Conservation (phyloP, 345 rosid species). For the Barbarea vulgaris region DNA sequence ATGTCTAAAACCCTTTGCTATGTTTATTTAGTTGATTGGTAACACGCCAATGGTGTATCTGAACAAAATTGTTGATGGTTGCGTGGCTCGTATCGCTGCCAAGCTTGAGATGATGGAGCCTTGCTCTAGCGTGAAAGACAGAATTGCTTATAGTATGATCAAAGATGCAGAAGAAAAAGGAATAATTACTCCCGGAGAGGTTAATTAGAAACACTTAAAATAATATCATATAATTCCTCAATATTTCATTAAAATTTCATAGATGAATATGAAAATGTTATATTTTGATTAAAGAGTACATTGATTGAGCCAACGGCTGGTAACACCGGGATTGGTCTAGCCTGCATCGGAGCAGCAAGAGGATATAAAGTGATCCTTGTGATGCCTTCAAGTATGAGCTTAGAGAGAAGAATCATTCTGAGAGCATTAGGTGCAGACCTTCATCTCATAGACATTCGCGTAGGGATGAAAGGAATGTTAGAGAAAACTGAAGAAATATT, state of each 20-base stretch:
- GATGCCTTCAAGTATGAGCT: slow-evolving; percentile 62
- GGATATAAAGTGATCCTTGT: slow-evolving; percentile 59
- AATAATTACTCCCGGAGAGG: slow-evolving; percentile 65
- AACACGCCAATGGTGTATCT: slow-evolving; percentile 72
- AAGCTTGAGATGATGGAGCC: slow-evolving; percentile 71
- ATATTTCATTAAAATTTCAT: background rate
- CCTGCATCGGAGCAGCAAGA: slow-evolving; percentile 61
- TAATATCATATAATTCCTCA: background rate
- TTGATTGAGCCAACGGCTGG: slow-evolving; percentile 68
- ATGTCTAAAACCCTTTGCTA: background rate
- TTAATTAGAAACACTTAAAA: background rate
- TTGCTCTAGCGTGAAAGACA: slow-evolving; percentile 57
- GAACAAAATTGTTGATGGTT: slow-evolving; percentile 59
- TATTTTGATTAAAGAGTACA: slow-evolving; percentile 44
- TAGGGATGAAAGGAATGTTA: slow-evolving; percentile 45
- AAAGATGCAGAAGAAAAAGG: slow-evolving; percentile 76
- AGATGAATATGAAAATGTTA: background rate
- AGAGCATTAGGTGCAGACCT: slow-evolving; percentile 79
- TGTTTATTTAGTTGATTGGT: slow-evolving; percentile 56
- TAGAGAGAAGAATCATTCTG: slow-evolving; percentile 69
- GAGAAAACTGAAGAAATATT: slow-evolving; percentile 56
- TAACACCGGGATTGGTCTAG: slow-evolving; percentile 77
- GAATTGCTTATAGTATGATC: slow-evolving; percentile 65
- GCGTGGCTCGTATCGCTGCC: slow-evolving; percentile 65
- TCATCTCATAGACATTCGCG: slow-evolving; percentile 46